Percentiles rank a stretch among this genome's conserved stretches.
phyloP scores from a whole-genome alignment of 192 early-diverging fungal species.

The Podila minutissima region DNA sequence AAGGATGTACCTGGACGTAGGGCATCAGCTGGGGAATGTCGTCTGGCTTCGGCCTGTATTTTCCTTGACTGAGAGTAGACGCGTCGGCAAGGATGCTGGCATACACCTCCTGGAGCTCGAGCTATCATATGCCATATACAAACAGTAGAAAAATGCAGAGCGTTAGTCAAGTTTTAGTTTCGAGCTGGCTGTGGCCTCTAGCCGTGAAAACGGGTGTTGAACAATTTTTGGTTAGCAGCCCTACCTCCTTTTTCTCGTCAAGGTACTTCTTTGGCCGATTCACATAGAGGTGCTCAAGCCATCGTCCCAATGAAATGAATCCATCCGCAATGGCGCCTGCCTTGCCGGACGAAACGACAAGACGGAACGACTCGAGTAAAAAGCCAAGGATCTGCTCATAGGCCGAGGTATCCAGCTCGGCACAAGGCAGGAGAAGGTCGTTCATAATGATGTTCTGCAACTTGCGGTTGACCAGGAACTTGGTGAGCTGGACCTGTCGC shows the following conservation, averaged over 20 bases:
- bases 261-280: constrained; percentile 19
- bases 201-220: too few relatives aligned
- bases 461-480: constrained; percentile 42
- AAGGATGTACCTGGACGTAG: constrained; percentile 22
- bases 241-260: constrained; percentile 26
- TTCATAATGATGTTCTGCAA: constrained; percentile 55
- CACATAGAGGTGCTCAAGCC: constrained; percentile 34
- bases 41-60: constrained; percentile 37
- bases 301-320: constrained; percentile 27
- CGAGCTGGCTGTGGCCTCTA: not conserved
- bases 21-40: constrained; percentile 27
- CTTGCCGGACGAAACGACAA: constrained; percentile 41
- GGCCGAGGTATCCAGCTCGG: constrained; percentile 40
- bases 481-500: constrained; percentile 44
- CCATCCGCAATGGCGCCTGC: constrained; percentile 36
- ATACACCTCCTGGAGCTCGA: constrained; percentile 12
- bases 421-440: constrained; percentile 53
- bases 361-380: constrained; percentile 36
- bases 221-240: not conserved
- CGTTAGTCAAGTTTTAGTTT: not conserved
- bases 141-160: not conserved
- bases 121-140: constrained; percentile 4
- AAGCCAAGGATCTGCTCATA: constrained; percentile 51
- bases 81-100: constrained; percentile 31
- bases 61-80: constrained; percentile 21